Base-by-base conservation (phyloP, 2,329 filamentous ascomycete species). In the Monosporascus ibericus region DNA sequence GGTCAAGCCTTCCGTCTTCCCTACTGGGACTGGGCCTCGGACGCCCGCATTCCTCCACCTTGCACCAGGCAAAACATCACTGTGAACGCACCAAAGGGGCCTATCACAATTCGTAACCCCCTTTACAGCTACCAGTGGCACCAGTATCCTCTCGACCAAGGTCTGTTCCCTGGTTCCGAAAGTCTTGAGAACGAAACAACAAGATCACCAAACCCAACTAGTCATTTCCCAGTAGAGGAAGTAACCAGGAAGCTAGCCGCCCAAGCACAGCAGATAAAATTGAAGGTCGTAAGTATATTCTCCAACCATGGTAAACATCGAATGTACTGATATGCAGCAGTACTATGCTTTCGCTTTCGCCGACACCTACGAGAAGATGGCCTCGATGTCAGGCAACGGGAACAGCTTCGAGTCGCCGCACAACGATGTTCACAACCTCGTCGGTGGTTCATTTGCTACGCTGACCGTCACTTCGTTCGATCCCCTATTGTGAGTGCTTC, bases 1-100 rank as follows among this genome's bases (percentile, higher is more conserved):
- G 78, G 77, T 2, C 67, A 75, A 40, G 65, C 59, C 0, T 69
- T 81, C 25, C 72, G 78, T 34, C 63, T 73, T 14, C 77, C 79
- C 2, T 81, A 70, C 64, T 82, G 79, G 79, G 79, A 82, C 64
- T 82, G 78, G 79, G 77, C 71, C 2, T 53, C 57, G 3, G 62
- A 74, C 36, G 56, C 70, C 3, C 54, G 57, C n/a, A 68, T 82
- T 3, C 79, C 80, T 3, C 57, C 61, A 0, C 70, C 71, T 9
- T 62, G 56, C n/a, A 72, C 67, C 2, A 63, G 64, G 2, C 60
- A 64, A 40, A 71, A 63, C 11, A 61, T 74, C 48, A 68, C 52
- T 5, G 64, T 79, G 53, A 70, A 69, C n/a, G 67, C 75, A 18
- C 72, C 77, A 3, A 62, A 67, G 22, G 71, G 71, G 49, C 20